Base-by-base conservation (phyloP, 1,284 basidiomycete genomes). In the Trichosporon sp. region DNA sequence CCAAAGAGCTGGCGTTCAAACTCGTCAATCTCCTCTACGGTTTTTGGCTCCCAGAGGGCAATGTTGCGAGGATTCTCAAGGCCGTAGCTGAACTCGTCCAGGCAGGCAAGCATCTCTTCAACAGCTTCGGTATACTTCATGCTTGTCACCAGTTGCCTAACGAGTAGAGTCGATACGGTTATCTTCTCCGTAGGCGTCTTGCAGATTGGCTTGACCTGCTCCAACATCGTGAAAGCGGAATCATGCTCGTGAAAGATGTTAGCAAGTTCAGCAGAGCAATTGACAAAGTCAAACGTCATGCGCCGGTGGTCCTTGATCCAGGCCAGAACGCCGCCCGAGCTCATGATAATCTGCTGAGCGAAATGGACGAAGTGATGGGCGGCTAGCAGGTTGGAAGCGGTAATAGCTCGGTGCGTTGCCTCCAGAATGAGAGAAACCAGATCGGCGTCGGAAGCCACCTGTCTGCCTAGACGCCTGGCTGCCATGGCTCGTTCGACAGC, bases 401-500 rank as follows among this genome's bases (percentile, higher is more conserved):
- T 23, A 1, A 67, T 66, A 0, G 72, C 64, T 10, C 65, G 36
- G 7, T 67, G 49, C 0, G 68, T 63, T 0, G 71, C 72, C 11
- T 62, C 58, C 8, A 75, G 33, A 25, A 75, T 60, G 10, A 74
- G 60, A 0, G 34, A n/a, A 19, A 70, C 63, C 1, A 70, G 44
- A 6, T 37, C 62, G 3, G 68, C 61, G 13, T 61, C 63, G 27
- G 63, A 8, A 9, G 70, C 36, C 10, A 66, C 36, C 1, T 66
- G 49, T 11, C 54, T 54, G 2, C 59, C 66, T 4, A 62, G 36
- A 0, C 65, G 54, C 2, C 64, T 60, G 8, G 73, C 73, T 0
- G 60, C 49, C 4, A 74, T 33, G 0, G 72, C 70, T 40, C 74
- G 69, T 49, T 77, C 71, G 3, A 74, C 71, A 0, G 71, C 72